phyloP scores from a whole-genome alignment of 371 early-diverging fungal species.

The Blyttiomyces sp. region DNA sequence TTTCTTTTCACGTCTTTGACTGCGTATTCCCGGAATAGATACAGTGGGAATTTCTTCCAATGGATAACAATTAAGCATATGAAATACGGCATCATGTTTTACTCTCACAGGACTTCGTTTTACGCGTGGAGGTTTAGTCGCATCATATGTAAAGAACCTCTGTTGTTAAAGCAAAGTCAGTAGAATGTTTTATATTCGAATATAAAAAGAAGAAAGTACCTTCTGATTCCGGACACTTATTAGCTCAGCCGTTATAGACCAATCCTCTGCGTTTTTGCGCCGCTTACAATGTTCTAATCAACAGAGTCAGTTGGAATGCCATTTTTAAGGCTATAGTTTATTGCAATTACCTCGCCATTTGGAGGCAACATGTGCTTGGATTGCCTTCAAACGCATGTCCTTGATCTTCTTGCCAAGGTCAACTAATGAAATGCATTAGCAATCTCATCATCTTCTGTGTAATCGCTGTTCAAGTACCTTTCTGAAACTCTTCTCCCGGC shows the following conservation, averaged over 20 bases:
- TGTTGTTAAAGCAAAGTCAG: background rate
- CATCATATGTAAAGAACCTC: conserved; percentile 39
- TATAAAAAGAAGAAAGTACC: conserved; percentile 18
- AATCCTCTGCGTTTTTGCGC: conserved; percentile 35
- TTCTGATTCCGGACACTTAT: conserved; percentile 24
- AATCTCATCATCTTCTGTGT: conserved; percentile 1
- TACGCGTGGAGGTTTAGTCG: conserved; percentile 3
- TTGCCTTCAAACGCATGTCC: conserved; percentile 21
- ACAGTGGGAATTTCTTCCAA: conserved; percentile 35
- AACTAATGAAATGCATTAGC: conserved; percentile 3
- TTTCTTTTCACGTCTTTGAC: too few species aligned
- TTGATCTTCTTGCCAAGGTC: conserved; percentile 21
- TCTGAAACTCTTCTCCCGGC: background rate
- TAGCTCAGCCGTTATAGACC: conserved; percentile 37
- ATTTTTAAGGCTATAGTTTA: background rate
- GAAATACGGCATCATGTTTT: conserved; percentile 44
- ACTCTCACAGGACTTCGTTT: conserved; percentile 19
- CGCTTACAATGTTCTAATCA: conserved; percentile 32
- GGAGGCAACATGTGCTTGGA: conserved; percentile 30
- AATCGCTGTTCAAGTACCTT: background rate
- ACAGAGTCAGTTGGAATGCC: background rate
- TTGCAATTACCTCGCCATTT: conserved; percentile 38
- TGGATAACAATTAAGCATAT: conserved; percentile 40
- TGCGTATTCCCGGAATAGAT: conserved; percentile 25
- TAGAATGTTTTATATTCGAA: background rate